Evolutionary conservation across 2,329 filamentous ascomycete genomes (phyloP).

Genomic region (Xylaria arbuscula): DNA sequence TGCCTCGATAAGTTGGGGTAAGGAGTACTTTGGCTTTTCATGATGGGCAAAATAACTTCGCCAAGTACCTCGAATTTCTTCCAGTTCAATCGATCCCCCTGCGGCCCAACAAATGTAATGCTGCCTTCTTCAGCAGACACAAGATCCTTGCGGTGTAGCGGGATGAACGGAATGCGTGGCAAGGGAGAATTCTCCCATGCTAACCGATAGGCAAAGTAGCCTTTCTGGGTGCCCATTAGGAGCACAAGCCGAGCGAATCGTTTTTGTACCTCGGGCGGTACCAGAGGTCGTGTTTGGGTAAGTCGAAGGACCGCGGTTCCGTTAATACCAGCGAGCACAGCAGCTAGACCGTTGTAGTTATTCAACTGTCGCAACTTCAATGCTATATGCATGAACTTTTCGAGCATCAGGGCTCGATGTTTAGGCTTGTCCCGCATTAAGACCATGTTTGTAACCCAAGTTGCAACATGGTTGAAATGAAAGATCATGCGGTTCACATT

Average conservation of each 20-base stretch:
- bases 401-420: constrained; percentile 88
- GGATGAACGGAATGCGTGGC: constrained; percentile 92
- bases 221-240: constrained; percentile 92
- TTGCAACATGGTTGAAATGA: constrained; percentile 88
- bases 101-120: constrained; percentile 82
- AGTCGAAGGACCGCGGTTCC: constrained; percentile 87
- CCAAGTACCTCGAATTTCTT: constrained; percentile 97
- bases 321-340: constrained; percentile 91
- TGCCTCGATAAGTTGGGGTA: constrained; percentile 79
- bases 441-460: constrained; percentile 85
- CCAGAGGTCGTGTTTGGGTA: constrained; percentile 79
- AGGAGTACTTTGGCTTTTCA: constrained; percentile 87
- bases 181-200: constrained; percentile 96
- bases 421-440: constrained; percentile 95
- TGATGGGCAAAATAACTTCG: constrained; percentile 88
- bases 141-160: constrained; percentile 87
- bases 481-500: constrained; percentile 95
- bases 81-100: constrained; percentile 88
- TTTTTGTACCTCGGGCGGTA: constrained; percentile 78
- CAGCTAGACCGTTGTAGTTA: constrained; percentile 97
- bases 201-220: constrained; percentile 93
- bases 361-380: constrained; percentile 87
- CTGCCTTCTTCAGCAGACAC: constrained; percentile 94
- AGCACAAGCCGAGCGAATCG: constrained; percentile 89
- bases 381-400: constrained; percentile 95